A percentile compares a stretch with the other conserved stretches of the same genome.
Conservation (phyloP, 306 rosid genomes). For the Glycine soja region DNA sequence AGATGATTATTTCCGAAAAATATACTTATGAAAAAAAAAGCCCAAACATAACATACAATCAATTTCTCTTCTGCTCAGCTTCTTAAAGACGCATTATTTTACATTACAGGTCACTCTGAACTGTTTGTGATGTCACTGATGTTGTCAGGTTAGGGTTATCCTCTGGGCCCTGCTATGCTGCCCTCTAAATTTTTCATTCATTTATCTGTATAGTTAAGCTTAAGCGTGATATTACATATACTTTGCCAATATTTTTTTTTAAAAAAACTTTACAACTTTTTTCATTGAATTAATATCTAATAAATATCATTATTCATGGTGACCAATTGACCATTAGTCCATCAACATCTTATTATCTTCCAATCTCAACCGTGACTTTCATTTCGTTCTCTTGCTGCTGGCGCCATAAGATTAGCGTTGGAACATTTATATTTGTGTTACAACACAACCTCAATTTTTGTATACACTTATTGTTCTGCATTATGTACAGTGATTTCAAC, state of each 20-base stretch:
- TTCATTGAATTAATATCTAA: not conserved
- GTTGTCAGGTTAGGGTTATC: not conserved
- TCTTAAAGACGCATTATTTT: not conserved
- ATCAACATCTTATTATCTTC: not conserved
- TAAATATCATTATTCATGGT: not conserved
- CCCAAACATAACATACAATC: not conserved
- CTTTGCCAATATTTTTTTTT: too few relatives aligned
- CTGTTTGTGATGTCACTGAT: not conserved
- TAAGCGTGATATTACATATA: not conserved
- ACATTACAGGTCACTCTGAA: constrained; percentile 10
- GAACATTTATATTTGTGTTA: not conserved
- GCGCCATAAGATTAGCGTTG: not conserved
- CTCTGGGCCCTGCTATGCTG: not conserved
- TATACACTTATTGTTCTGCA: not conserved
- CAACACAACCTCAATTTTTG: not conserved
- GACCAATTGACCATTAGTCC: not conserved
- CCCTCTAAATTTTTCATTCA: not conserved
- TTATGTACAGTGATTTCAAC: not conserved
- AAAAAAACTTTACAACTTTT: not conserved
- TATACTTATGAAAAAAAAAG: too few relatives aligned
- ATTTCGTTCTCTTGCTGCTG: constrained; percentile 13
- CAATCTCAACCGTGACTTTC: not conserved
- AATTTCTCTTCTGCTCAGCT: not conserved
- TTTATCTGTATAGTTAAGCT: not conserved
- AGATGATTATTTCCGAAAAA: too few relatives aligned